Evolutionary conservation across 202 grass and related monocot genomes (phyloP), one percentile per base, ranked within the genome.

Genomic region (Setaria viridis): DNA sequence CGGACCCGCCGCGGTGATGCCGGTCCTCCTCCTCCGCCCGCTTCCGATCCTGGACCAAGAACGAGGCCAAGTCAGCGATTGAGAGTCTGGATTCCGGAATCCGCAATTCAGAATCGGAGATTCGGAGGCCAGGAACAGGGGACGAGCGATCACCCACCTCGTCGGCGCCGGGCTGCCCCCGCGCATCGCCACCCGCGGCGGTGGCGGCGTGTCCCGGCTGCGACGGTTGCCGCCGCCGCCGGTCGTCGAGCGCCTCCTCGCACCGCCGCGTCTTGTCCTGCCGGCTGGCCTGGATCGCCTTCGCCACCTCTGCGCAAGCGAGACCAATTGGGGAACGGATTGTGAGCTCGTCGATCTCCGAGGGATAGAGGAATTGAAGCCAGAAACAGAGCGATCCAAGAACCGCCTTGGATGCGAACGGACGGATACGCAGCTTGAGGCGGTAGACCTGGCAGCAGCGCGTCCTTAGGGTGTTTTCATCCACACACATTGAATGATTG

Each of bases 361-460:
- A 6, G 3, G 25, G 25, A 25, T 25, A 19, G 16, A 35, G 59
- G 59, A 62, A 60, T 14, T 3, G 46, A 8, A 50, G 21, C 7
- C 7, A 41, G 64, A 16, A 62, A 32, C 76, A 72, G 67, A 75
- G 75, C 35, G 20, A 59, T 16, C 34, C 15, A 74, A 37, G 17
- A 50, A 74, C 7, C 19, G 39, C 39, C 39, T 41, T 41, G 6
- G 39, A 41, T 0, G 5, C 4, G 39, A 41, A 41, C 39, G 39
- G 39, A 41, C 39, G 33, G 53, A 4, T 1, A 60, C 73, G 16
- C 58, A 97, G 92, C 94, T 89, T 77, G 64, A 97, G 94, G 41
- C 94, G 92, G 50, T 97, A 97, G 10, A 94, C 92, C 48, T 97
- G 86, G 2, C 16, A 78, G 84, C n/a, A 97, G 86, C 6, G 73